Evolutionary conservation across 2,329 filamentous ascomycete genomes (phyloP).

Genomic region (Phyllosticta citriasiana): DNA sequence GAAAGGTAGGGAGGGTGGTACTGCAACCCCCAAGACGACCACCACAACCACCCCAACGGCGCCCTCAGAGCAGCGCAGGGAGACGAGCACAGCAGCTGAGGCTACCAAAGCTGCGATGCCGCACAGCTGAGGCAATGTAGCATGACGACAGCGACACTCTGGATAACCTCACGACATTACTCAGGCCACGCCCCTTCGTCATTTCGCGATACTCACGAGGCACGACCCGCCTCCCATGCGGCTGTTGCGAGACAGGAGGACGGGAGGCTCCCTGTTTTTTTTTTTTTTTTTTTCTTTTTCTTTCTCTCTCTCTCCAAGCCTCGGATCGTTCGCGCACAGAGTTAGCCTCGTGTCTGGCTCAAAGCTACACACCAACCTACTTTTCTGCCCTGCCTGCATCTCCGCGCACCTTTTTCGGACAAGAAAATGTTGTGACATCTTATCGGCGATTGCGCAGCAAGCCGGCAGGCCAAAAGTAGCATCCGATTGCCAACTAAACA

Average conservation of each 20-base stretch:
- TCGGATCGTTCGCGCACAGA: background rate
- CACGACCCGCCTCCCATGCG: background rate
- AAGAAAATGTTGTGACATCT: background rate
- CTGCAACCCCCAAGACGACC: background rate
- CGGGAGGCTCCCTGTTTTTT: background rate
- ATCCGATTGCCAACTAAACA: background rate
- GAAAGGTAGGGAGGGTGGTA: background rate
- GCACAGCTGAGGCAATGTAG: background rate
- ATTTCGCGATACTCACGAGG: background rate
- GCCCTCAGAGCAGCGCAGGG: background rate
- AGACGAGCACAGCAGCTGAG: background rate
- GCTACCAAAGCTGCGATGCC: background rate
- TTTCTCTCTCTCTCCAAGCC: no score
- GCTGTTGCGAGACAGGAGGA: background rate
- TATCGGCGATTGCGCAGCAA: background rate
- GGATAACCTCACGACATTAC: background rate
- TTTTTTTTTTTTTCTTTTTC: background rate
- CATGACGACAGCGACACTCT: background rate
- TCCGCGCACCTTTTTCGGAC: background rate
- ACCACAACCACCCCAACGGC: background rate
- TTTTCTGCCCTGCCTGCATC: background rate
- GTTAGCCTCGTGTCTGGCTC: background rate
- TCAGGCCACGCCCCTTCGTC: background rate
- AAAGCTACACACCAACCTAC: background rate
- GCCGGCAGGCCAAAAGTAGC: background rate